Percentiles rank a stretch among this genome's conserved stretches.
These are phyloP conservation scores for Saitozyma sp. DNA, from an alignment of 768 basidiomycete genomes.

Conservation along the genomic window DNA sequence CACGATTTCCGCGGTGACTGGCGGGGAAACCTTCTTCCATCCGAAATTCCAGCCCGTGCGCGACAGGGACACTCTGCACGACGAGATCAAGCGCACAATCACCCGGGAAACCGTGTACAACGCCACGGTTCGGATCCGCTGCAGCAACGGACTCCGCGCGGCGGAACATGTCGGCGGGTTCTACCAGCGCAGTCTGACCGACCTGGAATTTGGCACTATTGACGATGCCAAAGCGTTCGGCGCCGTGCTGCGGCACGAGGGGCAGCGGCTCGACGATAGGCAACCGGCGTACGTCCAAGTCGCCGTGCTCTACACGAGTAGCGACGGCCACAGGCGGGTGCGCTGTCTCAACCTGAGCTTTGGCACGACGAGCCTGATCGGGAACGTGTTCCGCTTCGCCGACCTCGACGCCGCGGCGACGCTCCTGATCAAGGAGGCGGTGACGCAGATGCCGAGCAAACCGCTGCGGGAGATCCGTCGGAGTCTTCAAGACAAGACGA, in stretches of 20 bases:
- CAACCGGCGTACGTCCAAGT: conserved; percentile 78
- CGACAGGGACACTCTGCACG: conserved; percentile 66
- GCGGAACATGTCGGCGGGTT: conserved; percentile 52
- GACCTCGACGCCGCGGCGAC: conserved; percentile 83
- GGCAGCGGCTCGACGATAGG: conserved; percentile 64
- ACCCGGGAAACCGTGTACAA: conserved; percentile 74
- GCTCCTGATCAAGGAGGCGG: conserved; percentile 72
- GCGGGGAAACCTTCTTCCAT: conserved; percentile 88
- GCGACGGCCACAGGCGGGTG: conserved; percentile 75
- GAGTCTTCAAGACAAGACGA: conserved; percentile 77
- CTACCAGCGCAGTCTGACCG: conserved; percentile 58
- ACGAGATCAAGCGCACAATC: conserved; percentile 69
- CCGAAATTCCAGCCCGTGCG: conserved; percentile 77
- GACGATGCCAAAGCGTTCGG: conserved; percentile 80
- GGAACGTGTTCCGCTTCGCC: conserved; percentile 84
- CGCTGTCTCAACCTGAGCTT: conserved; percentile 82
- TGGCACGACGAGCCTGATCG: conserved; percentile 77
- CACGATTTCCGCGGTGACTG: conserved; percentile 68
- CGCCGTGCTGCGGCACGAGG: conserved; percentile 70
- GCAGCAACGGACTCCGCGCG: conserved; percentile 66
- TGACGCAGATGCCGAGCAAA: conserved; percentile 63
- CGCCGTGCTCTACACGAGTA: conserved; percentile 81
- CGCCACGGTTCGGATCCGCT: conserved; percentile 75
- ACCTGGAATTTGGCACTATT: conserved; percentile 74
- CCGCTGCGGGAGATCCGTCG: conserved; percentile 77